Base-by-base conservation (phyloP, 257 asterid species). In the Lantana camara region DNA sequence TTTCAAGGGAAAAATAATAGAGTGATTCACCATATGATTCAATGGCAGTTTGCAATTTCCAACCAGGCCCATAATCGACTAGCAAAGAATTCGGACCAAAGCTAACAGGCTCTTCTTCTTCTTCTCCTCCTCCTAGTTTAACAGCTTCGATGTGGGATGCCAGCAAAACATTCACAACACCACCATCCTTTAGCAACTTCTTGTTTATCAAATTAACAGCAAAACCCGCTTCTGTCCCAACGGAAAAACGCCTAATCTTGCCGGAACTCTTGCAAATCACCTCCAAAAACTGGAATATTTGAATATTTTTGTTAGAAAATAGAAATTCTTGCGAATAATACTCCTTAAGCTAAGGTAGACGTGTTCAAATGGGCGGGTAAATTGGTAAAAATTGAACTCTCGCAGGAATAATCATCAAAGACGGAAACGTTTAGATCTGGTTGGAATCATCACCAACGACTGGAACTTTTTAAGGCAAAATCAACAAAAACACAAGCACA, bases 1-100 rank as follows among this genome's bases (percentile, higher is more conserved):
- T 34, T 27, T 46, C 9, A 57, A 35, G 9, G 7, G n/a, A 56
- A 44, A 7, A 17, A 41, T n/a, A 10, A 42, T 2, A 27, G 35
- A 67, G 5, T n/a, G 19, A 50, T 34, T 37, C 60, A 84, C 96
- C 88, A 10, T 69, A 23, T 10, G 71, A 42, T 66, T 77, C 76
- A 65, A 49, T 44, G 57, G 70, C 92, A 12, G 95, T 82, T 66
- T 82, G 96, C 85, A 91, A 71, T 53, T 78, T 84, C 98, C 95
- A 88, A 50, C 66, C 90, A 9, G 79, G 55, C 10, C 96, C 96
- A 27, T 86, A 91, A 68, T 75, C 79, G 11, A 84, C 89, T 20
- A 91, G 95, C 76, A 77, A 57, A 7, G 95, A 83, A 66, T 42
- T 81, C 17, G 89, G 95, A 57, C 96, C 96, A 75, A 91, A 91